A percentile compares a stretch with the other conserved stretches of the same genome.
Evolutionary conservation across 305 asterid species (phyloP).

Genomic region (Striga hermonthica): DNA sequence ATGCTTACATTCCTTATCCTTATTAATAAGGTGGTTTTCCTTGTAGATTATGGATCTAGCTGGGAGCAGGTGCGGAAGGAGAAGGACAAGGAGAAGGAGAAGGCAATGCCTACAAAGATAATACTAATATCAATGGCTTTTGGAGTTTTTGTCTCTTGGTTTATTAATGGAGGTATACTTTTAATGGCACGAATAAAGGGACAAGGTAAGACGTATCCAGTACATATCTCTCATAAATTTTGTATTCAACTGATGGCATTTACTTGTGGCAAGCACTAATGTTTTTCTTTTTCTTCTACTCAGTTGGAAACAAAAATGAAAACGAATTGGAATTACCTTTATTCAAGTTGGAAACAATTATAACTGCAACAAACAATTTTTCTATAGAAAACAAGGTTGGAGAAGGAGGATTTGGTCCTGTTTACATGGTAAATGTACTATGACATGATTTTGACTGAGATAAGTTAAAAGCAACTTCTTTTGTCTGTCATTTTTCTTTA

Average conservation of each 20-base stretch:
- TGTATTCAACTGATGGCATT: neutral
- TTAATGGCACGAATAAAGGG: slow-evolving; percentile 24
- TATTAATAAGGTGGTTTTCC: neutral
- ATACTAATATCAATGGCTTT: slow-evolving; percentile 29
- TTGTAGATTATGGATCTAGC: slow-evolving; percentile 14
- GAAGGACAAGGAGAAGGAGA: slow-evolving; percentile 18
- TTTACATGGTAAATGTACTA: slow-evolving; percentile 40
- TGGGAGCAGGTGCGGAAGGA: neutral
- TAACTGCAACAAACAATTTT: slow-evolving; percentile 35
- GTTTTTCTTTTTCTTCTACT: neutral
- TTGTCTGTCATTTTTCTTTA: neutral
- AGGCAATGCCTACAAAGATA: slow-evolving; percentile 20
- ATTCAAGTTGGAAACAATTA: slow-evolving; percentile 27
- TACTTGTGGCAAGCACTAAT: neutral
- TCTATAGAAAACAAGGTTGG: slow-evolving; percentile 39
- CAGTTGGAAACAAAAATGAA: slow-evolving; percentile 5
- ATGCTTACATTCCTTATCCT: neutral
- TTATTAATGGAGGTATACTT: slow-evolving; percentile 23
- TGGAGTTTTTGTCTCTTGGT: slow-evolving; percentile 31
- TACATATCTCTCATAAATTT: no score
- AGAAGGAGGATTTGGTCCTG: slow-evolving; percentile 46
- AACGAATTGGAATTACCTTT: slow-evolving; percentile 32
- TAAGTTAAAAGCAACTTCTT: neutral
- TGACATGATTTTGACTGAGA: neutral
- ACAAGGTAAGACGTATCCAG: slow-evolving; percentile 22